Evolutionary conservation across 2,329 filamentous ascomycete genomes (phyloP), one percentile per base, ranked within the genome.

Genomic region (Aspergillus melleus): DNA sequence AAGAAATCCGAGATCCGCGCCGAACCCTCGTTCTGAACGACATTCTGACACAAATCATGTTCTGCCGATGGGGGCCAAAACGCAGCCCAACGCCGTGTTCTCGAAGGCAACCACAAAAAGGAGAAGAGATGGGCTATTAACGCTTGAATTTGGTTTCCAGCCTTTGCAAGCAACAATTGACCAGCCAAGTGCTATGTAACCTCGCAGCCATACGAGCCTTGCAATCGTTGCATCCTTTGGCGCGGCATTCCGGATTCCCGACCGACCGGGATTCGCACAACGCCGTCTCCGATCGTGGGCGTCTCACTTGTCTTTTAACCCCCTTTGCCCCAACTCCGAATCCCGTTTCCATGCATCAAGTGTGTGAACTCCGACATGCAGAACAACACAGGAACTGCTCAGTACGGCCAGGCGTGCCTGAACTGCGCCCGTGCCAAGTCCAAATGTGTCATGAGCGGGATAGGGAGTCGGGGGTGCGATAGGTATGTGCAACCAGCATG

Each of bases 401-500:
- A 61, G 1, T 64, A 80, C 58, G 77, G 78, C n/a, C 72, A 74
- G 36, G 74, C 78, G 3, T 80, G 78, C 49, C 64, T 66, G 47
- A 75, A 72, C 39, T 80, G 78, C 59, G 71, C 72, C 39, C 75
- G 74, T 49, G 77, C 77, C 49, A 80, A 80, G 61, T 78, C 77
- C 67, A 78, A 77, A 65, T 80, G 78, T 60, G 71, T 78, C 29
- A 69, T 74, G 19, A 47, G 19, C 49, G 67, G 69, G n/a, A 61
- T 66, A 3, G 63, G 59, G 2, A 68, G 64, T 10, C 50, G 52
- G 1, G 47, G 47, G 10, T 68, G 66, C 49, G 61, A 64, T 20
- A 66, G 65, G 65, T 66, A 26, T 16, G 50, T 49, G 36, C 6
- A 29, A 20, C 24, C 11, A 29, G 16, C 39, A 36, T 51, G 19